Conservation (phyloP, 768 basidiomycete species). For the Mycena filopes region DNA sequence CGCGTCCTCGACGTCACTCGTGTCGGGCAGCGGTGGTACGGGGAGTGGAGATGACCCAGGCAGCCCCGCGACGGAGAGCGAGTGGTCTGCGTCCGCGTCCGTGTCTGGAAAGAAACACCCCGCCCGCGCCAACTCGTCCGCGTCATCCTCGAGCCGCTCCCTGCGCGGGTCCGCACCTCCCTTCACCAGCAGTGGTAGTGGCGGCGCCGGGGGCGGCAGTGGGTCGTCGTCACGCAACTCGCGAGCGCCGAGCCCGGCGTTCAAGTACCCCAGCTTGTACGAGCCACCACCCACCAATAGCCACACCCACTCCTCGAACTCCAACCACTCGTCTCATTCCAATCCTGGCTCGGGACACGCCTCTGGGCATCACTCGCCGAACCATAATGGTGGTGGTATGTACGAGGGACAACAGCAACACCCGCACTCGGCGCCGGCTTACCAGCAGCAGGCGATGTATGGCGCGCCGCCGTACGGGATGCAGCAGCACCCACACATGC, state of each 20-base stretch:
- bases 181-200: constrained; percentile 45
- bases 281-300: constrained; percentile 57
- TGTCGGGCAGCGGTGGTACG: constrained; percentile 70
- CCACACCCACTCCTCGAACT: no score
- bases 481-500: constrained; percentile 42
- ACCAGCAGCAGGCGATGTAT: constrained; percentile 41
- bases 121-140: constrained; percentile 60
- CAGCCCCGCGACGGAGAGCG: constrained; percentile 83
- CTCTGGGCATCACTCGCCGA: no score
- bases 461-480: no score
- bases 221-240: constrained; percentile 76
- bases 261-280: constrained; percentile 79
- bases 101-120: constrained; percentile 62
- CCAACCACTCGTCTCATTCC: no score
- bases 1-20: constrained; percentile 78
- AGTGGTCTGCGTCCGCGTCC: constrained; percentile 77
- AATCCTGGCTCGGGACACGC: no score
- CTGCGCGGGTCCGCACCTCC: constrained; percentile 61
- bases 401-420: constrained; percentile 35
- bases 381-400: no score
- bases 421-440: constrained; percentile 56
- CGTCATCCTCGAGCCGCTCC: constrained; percentile 66
- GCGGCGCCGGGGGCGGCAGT: constrained; percentile 58
- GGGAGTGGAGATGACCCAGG: constrained; percentile 67
- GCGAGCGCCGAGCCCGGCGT: constrained; percentile 79